Conservation (phyloP, 2,329 filamentous ascomycete genomes). For the Dissoconium aciculare region DNA sequence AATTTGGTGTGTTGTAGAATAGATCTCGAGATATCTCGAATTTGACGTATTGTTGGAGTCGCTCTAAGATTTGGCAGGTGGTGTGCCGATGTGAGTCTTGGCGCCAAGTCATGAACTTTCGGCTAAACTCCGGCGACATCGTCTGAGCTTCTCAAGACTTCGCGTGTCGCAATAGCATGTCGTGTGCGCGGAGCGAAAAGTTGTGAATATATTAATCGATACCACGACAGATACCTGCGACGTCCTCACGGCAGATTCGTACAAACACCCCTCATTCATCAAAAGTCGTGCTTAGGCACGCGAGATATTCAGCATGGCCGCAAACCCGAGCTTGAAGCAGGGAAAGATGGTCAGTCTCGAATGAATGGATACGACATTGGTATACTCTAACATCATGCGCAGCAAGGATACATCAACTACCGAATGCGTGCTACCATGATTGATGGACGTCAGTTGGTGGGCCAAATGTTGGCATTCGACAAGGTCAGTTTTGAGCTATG, state of each 20-base stretch:
- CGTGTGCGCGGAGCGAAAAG: too few species aligned
- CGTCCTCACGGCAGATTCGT: too few species aligned
- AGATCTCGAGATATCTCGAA: neutral
- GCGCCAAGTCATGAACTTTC: neutral
- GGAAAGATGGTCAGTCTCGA: conserved; percentile 86
- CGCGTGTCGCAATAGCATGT: too few species aligned
- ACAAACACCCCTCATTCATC: too few species aligned
- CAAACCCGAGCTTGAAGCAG: conserved; percentile 49
- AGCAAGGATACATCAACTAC: conserved; percentile 90
- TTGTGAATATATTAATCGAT: too few species aligned
- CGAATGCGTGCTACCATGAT: conserved; percentile 94
- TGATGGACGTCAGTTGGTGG: conserved; percentile 90
- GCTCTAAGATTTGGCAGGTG: conserved; percentile 1
- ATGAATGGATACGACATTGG: conserved; percentile 26
- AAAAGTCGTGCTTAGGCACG: conserved; percentile 28
- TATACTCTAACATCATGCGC: conserved; percentile 27
- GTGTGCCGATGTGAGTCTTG: neutral
- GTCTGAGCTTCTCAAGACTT: too few species aligned
- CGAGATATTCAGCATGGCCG: conserved; percentile 28
- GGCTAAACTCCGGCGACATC: too few species aligned
- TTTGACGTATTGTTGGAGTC: too few species aligned
- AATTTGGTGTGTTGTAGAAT: neutral
- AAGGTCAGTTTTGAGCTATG: conserved; percentile 59
- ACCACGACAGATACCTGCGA: too few species aligned
- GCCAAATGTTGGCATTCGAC: conserved; percentile 96